Percentiles rank a stretch among this genome's conserved stretches.
These are phyloP conservation scores for Annona cherimola DNA, from an alignment of 164 flowering plant species.

Conservation along the genomic window DNA sequence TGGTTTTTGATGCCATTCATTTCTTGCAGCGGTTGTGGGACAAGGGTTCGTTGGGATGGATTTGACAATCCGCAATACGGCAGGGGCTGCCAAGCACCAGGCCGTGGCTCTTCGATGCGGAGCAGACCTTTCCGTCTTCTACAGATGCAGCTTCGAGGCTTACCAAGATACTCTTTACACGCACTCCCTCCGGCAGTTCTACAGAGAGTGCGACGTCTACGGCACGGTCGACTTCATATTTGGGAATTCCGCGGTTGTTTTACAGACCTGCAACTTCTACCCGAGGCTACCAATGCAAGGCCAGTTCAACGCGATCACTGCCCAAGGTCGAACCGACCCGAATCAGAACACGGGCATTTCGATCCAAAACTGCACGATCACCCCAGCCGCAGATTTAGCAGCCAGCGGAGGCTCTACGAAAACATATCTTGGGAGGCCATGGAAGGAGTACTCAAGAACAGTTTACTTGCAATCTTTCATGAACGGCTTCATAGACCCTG, in stretches of 20 bases:
- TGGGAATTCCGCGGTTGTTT: conserved; percentile 58
- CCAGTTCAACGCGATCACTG: conserved; percentile 27
- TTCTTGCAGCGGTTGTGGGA: conserved; percentile 43
- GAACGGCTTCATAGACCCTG: conserved; percentile 21
- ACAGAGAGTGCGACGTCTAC: conserved; percentile 38
- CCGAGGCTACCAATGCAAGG: conserved; percentile 33
- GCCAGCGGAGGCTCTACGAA: conserved; percentile 11
- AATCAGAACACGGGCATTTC: conserved; percentile 32
- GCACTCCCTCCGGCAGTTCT: conserved; percentile 37
- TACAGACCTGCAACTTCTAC: conserved; percentile 50
- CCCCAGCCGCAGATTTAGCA: conserved; percentile 32
- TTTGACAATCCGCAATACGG: conserved; percentile 60
- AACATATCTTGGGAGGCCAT: conserved; percentile 47
- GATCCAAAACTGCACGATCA: conserved; percentile 31
- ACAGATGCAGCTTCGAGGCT: conserved; percentile 36
- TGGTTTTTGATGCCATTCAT: not conserved
- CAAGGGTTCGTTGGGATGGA: conserved; percentile 36
- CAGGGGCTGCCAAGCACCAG: conserved; percentile 56
- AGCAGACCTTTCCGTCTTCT: conserved; percentile 50
- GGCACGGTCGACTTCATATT: conserved; percentile 78
- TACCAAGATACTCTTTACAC: conserved; percentile 41
- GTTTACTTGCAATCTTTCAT: conserved; percentile 32
- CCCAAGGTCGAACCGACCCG: conserved; percentile 37
- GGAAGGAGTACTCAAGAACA: conserved; percentile 47
- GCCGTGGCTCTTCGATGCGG: conserved; percentile 67